Percentiles rank a stretch among this genome's conserved stretches.
Conservation (phyloP, 208 protist species). For the Trichomonas tenax region DNA sequence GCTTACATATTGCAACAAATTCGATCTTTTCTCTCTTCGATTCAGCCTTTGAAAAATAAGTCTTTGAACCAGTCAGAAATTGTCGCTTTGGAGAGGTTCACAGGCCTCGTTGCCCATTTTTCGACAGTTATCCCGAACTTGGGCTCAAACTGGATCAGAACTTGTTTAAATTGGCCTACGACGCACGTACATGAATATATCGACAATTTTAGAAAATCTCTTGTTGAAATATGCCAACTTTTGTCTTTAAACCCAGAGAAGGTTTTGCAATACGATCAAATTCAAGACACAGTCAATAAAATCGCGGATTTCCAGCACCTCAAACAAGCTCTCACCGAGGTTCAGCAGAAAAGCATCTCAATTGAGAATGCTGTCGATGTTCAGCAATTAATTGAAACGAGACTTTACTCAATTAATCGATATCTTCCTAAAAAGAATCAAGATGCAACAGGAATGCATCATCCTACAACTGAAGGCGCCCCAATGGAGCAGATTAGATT, state of each 20-base stretch:
- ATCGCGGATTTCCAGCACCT: background rate
- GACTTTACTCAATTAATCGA: background rate
- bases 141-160: background rate
- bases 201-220: background rate
- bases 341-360: background rate
- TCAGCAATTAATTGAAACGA: background rate
- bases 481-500: background rate
- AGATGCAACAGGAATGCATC: too few relatives aligned
- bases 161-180: background rate
- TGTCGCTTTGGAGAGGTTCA: background rate
- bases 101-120: background rate
- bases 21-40: background rate
- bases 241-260: background rate
- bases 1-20: background rate
- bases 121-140: background rate
- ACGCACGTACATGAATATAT: background rate
- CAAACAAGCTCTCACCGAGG: background rate
- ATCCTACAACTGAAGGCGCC: background rate
- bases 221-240: background rate
- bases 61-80: background rate
- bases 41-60: constrained; percentile 1
- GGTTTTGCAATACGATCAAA: background rate
- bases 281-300: background rate
- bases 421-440: background rate
- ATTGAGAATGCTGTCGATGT: background rate